Conservation (phyloP, 352 stramenopile genomes). For the Pythium phragmiticola region DNA sequence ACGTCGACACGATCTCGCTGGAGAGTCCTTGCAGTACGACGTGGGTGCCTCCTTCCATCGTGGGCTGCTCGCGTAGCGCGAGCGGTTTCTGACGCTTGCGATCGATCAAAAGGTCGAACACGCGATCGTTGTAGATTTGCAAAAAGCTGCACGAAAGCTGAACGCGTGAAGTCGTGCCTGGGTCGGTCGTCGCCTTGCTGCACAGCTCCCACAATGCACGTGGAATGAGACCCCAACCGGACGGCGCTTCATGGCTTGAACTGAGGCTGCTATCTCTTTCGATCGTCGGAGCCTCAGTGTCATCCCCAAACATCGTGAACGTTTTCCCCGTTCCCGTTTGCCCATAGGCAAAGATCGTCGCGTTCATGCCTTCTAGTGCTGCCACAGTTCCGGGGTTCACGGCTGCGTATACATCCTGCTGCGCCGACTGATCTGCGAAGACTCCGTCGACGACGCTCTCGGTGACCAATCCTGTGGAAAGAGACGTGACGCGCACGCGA, state of each 20-base stretch:
- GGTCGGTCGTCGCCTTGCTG: neutral
- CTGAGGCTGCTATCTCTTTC: neutral
- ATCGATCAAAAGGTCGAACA: constrained; percentile 89
- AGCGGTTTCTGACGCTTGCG: constrained; percentile 65
- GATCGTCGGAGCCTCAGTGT: constrained; percentile 12
- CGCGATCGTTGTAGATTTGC: constrained; percentile 94
- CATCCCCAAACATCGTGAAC: constrained; percentile 88
- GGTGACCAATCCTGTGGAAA: constrained; percentile 29
- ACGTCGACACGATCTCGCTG: constrained; percentile 37
- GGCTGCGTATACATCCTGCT: constrained; percentile 78
- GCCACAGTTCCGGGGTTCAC: constrained; percentile 64
- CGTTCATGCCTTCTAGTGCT: constrained; percentile 83
- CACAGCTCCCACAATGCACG: constrained; percentile 79
- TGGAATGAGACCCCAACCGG: constrained; percentile 74
- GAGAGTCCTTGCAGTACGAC: constrained; percentile 66
- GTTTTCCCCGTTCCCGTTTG: constrained; percentile 92
- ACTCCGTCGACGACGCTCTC: constrained; percentile 77
- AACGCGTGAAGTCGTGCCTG: constrained; percentile 28
- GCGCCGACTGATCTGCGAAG: constrained; percentile 57
- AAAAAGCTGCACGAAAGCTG: constrained; percentile 85
- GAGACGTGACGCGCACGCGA: constrained; percentile 26
- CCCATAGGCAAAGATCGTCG: constrained; percentile 91
- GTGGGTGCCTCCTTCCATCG: constrained; percentile 44
- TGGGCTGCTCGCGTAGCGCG: constrained; percentile 62
- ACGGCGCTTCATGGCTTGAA: neutral